phyloP scores from a whole-genome alignment of 2,329 filamentous ascomycete genomes.

The Alternaria panax region DNA sequence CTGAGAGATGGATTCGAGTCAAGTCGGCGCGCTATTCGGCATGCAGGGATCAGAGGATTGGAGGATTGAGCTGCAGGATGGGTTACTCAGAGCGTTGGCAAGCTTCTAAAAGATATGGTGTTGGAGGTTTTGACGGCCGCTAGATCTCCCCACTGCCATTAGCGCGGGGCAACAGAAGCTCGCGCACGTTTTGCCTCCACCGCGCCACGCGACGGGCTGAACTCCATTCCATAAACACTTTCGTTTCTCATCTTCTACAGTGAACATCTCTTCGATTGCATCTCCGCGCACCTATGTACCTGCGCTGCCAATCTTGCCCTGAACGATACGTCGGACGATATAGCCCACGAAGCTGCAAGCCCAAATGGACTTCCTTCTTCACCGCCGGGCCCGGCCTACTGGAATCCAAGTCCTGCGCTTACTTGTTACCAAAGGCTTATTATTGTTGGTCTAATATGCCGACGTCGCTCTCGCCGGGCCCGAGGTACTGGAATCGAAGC shows the following conservation, averaged over 20 bases:
- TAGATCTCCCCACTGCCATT: slow-evolving; percentile 20
- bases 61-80: slow-evolving; percentile 15
- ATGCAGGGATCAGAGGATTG: slow-evolving; percentile 22
- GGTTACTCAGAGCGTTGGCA: slow-evolving; percentile 17
- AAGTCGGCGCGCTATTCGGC: neutral
- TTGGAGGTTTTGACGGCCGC: slow-evolving; percentile 3
- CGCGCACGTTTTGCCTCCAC: neutral
- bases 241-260: neutral
- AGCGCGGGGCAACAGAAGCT: slow-evolving; percentile 15
- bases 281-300: neutral
- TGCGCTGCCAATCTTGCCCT: neutral
- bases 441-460: neutral
- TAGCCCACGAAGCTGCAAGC: slow-evolving; percentile 24
- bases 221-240: neutral
- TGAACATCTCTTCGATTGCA: neutral
- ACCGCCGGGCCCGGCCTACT: slow-evolving; percentile 13
- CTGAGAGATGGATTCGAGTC: neutral
- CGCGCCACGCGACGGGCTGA: neutral
- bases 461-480: slow-evolving; percentile 27
- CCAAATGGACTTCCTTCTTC: slow-evolving; percentile 21
- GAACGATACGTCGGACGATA: slow-evolving; percentile 11
- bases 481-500: slow-evolving; percentile 7
- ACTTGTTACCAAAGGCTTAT: neutral
- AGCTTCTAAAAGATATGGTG: slow-evolving; percentile 9
- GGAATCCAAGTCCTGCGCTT: neutral